A percentile compares a stretch with the other conserved stretches of the same genome.
phyloP scores from a whole-genome alignment of 2,329 filamentous ascomycete genomes.

The Emericellopsis cladophorae region DNA sequence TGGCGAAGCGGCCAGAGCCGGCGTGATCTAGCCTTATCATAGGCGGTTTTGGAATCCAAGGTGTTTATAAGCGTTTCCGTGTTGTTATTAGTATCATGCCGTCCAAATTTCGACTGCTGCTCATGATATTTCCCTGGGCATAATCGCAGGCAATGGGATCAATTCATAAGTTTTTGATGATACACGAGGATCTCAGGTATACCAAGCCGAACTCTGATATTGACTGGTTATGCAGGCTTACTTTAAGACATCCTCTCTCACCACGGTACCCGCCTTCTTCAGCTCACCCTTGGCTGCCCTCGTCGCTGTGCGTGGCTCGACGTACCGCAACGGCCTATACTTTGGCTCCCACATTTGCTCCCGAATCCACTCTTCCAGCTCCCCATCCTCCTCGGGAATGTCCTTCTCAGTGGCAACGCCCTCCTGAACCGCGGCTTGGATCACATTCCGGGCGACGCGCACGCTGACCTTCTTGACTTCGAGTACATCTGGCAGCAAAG shows the following conservation, averaged over 20 bases:
- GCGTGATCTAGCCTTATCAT: neutral
- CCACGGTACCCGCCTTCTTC: conserved; percentile 14
- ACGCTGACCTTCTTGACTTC: conserved; percentile 66
- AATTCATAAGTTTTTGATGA: too few species aligned
- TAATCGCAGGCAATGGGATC: too few species aligned
- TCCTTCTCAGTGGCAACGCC: conserved; percentile 49
- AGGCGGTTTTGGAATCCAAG: too few species aligned
- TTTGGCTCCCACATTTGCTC: conserved; percentile 71
- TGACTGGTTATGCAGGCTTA: neutral
- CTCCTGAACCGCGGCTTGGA: conserved; percentile 58
- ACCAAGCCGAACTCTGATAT: neutral
- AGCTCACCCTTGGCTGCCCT: conserved; percentile 36
- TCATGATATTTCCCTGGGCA: too few species aligned
- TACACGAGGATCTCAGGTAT: too few species aligned
- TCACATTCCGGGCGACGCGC: conserved; percentile 63
- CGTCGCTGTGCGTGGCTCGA: conserved; percentile 36
- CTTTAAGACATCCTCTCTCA: conserved; percentile 5
- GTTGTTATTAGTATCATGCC: conserved; percentile 1
- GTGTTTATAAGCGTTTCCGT: neutral
- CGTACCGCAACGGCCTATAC: conserved; percentile 51
- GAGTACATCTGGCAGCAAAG: conserved; percentile 64
- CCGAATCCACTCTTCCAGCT: conserved; percentile 57
- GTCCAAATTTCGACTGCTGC: too few species aligned
- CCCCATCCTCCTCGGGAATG: conserved; percentile 45
- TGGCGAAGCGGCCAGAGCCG: conserved; percentile 46